Conservation (phyloP, 345 rosid genomes). For the Citrus maxima region DNA sequence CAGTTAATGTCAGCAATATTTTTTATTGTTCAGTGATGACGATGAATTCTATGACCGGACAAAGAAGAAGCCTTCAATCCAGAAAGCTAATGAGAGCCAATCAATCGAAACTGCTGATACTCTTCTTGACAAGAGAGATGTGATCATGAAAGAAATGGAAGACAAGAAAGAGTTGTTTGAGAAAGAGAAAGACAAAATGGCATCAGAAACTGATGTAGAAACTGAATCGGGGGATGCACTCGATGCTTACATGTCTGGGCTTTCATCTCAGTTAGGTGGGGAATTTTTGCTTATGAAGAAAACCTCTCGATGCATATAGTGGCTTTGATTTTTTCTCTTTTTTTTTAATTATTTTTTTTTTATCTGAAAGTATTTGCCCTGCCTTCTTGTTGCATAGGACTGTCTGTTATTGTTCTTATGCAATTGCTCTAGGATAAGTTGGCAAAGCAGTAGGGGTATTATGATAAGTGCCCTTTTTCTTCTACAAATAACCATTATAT, state of each 20-base stretch:
- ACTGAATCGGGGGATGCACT: slow-evolving; percentile 73
- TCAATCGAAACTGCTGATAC: slow-evolving; percentile 85
- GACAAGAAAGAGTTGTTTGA: slow-evolving; percentile 48
- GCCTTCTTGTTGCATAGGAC: not conserved
- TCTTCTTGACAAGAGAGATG: slow-evolving; percentile 85
- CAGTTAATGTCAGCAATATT: slow-evolving; percentile 10
- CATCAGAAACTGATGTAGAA: slow-evolving; percentile 40
- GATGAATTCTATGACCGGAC: slow-evolving; percentile 98
- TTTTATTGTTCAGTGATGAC: slow-evolving; percentile 58
- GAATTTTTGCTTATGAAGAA: not conserved
- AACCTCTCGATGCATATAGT: not conserved
- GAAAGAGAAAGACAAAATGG: slow-evolving; percentile 60
- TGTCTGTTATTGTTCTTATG: not conserved
- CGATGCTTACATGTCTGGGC: slow-evolving; percentile 90
- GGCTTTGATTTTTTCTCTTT: not conserved
- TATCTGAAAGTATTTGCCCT: not conserved
- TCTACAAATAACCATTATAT: not conserved
- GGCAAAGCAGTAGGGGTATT: not conserved
- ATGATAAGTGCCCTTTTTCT: not conserved
- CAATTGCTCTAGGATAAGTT: not conserved
- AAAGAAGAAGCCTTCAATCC: slow-evolving; percentile 55
- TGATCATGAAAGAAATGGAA: slow-evolving; percentile 60
- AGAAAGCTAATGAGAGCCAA: slow-evolving; percentile 53
- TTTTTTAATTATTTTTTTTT: not conserved
- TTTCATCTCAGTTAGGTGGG: slow-evolving; percentile 82